phyloP scores from a whole-genome alignment of 371 early-diverging fungal genomes.

The Mucor piriformis region DNA sequence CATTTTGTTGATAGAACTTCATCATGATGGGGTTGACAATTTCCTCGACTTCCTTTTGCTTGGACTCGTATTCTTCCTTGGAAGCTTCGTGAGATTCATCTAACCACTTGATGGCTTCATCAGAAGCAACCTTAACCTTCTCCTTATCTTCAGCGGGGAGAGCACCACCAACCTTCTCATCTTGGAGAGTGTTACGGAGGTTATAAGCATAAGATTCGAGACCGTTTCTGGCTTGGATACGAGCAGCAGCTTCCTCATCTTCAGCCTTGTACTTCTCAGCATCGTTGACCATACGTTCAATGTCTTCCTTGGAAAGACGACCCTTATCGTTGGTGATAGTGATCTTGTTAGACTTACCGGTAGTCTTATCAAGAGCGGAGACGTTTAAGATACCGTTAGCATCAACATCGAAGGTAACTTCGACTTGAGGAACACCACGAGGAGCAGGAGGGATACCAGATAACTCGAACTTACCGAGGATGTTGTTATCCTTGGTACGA shows the following conservation, averaged over 20 bases:
- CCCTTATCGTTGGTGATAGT: conserved; percentile 94
- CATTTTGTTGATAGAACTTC: conserved; percentile 73
- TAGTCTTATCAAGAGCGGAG: conserved; percentile 89
- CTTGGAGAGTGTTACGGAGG: conserved; percentile 80
- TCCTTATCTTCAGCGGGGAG: conserved; percentile 71
- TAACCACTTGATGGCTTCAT: conserved; percentile 86
- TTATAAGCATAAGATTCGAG: conserved; percentile 89
- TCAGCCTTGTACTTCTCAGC: conserved; percentile 90
- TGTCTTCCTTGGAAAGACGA: conserved; percentile 88
- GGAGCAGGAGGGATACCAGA: conserved; percentile 89
- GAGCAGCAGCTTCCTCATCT: conserved; percentile 82
- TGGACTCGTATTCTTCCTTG: conserved; percentile 89
- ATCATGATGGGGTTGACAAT: conserved; percentile 90
- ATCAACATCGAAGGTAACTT: conserved; percentile 94
- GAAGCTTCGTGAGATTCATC: conserved; percentile 84
- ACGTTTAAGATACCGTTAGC: conserved; percentile 96
- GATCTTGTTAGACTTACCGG: conserved; percentile 82
- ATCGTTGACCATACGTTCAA: conserved; percentile 89
- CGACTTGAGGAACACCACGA: conserved; percentile 90
- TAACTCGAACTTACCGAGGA: conserved; percentile 91
- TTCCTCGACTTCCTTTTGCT: conserved; percentile 87
- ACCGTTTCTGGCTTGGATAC: conserved; percentile 83
- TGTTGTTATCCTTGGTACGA: conserved; percentile 91
- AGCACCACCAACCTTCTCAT: conserved; percentile 77
- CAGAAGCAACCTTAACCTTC: conserved; percentile 79